phyloP scores from a whole-genome alignment of 2,329 filamentous ascomycete species.

The Trichoderma guizhouense region DNA sequence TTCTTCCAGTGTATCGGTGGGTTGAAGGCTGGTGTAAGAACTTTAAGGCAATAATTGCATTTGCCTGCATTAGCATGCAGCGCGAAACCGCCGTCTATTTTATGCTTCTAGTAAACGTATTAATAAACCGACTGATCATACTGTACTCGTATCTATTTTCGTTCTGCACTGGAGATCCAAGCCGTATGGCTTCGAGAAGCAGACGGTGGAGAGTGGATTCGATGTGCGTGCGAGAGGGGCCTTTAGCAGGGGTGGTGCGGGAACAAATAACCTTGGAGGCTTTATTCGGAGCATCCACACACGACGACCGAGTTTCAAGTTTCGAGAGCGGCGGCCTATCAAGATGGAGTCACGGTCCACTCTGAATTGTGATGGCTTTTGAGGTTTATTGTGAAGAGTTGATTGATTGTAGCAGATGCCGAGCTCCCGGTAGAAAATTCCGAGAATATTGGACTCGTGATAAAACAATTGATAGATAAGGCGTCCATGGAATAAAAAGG shows the following conservation, averaged over 20 bases:
- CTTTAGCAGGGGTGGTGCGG: not conserved
- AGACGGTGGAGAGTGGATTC: constrained; percentile 10
- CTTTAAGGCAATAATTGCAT: not conserved
- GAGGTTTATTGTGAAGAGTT: not conserved
- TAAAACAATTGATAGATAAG: not conserved
- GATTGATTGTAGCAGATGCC: not conserved
- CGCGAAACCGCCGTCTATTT: not conserved
- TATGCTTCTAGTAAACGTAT: not conserved
- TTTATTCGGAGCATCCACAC: constrained; percentile 2
- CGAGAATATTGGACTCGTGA: not conserved
- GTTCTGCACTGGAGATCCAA: not conserved
- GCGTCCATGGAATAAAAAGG: not conserved
- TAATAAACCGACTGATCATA: not conserved
- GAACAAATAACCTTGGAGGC: constrained; percentile 10
- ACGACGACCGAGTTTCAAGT: constrained; percentile 11
- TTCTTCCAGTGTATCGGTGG: not conserved
- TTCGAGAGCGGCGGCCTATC: not conserved
- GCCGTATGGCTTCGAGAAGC: constrained; percentile 11
- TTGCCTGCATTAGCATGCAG: not conserved
- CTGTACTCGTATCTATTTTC: not conserved
- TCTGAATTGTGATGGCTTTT: not conserved
- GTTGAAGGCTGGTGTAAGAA: not conserved
- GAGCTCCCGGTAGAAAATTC: not conserved
- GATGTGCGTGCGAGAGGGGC: not conserved
- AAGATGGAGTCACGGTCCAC: not conserved